These are phyloP conservation scores for Purpureocillium takamizusanense DNA, from an alignment of 2,329 filamentous ascomycete genomes.

Conservation along the genomic window DNA sequence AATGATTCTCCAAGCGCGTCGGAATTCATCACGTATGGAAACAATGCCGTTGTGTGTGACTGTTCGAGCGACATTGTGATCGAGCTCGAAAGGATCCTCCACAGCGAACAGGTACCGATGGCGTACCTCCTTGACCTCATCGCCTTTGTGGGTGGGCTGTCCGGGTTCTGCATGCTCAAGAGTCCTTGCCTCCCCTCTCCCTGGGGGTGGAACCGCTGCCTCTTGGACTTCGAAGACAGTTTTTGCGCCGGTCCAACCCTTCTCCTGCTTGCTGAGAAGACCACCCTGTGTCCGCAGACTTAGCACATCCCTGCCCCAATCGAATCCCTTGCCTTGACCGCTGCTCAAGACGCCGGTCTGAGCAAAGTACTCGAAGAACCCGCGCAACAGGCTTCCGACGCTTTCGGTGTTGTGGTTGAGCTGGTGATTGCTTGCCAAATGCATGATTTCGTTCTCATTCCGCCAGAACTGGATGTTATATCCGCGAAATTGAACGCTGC, in stretches of 20 bases:
- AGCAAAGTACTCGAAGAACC: conserved; percentile 85
- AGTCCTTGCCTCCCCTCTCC: conserved; percentile 3
- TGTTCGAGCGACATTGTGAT: conserved; percentile 82
- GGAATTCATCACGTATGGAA: conserved; percentile 75
- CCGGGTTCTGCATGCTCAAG: background rate
- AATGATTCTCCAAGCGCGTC: conserved; percentile 68
- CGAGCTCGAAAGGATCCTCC: conserved; percentile 82
- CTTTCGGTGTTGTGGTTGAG: conserved; percentile 62
- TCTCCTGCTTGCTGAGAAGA: conserved; percentile 62
- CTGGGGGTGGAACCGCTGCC: background rate
- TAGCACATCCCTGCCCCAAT: conserved; percentile 73
- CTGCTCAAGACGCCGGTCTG: conserved; percentile 46
- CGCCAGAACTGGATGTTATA: conserved; percentile 70
- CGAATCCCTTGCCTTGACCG: conserved; percentile 50
- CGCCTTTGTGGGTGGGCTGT: conserved; percentile 10
- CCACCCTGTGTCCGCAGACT: conserved; percentile 67
- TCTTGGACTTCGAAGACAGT: conserved; percentile 50
- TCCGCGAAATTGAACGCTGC: conserved; percentile 43
- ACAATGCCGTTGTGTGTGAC: conserved; percentile 78
- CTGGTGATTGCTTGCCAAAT: conserved; percentile 45
- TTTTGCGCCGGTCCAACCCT: conserved; percentile 80
- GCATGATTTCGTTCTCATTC: conserved; percentile 59
- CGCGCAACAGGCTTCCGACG: conserved; percentile 62
- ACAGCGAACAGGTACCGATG: conserved; percentile 81
- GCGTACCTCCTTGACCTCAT: conserved; percentile 57